Percentiles rank a stretch among this genome's conserved stretches.
Conservation (phyloP, 2,329 filamentous ascomycete genomes). For the Fusarium torulosum region DNA sequence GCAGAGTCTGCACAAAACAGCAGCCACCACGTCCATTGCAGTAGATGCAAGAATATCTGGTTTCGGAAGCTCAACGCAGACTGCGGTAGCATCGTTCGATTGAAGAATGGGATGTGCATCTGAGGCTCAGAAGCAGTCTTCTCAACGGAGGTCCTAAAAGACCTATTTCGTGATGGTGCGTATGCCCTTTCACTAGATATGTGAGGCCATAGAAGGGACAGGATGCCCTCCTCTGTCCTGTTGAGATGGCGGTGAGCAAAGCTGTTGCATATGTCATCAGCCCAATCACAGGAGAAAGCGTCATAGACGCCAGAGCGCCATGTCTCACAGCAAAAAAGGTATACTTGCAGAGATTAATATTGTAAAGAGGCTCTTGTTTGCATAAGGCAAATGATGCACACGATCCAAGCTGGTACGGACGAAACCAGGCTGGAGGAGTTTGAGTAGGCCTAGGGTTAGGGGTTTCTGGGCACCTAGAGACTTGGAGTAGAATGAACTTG, state of each 20-base stretch:
- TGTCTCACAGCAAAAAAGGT: slow-evolving; percentile 31
- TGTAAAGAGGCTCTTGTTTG: slow-evolving; percentile 12
- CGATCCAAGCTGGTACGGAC: slow-evolving; percentile 5
- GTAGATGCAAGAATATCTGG: slow-evolving; percentile 31
- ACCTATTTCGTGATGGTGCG: slow-evolving; percentile 12
- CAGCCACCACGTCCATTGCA: slow-evolving; percentile 22
- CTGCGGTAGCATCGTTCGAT: slow-evolving; percentile 17
- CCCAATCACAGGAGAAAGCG: slow-evolving; percentile 12
- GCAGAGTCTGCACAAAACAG: slow-evolving; percentile 7
- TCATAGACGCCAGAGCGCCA: slow-evolving; percentile 13
- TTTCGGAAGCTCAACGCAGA: slow-evolving; percentile 29
- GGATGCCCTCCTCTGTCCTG: slow-evolving; percentile 34
- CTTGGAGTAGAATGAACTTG: slow-evolving; percentile 2
- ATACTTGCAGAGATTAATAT: slow-evolving; percentile 14
- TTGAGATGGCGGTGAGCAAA: slow-evolving; percentile 40
- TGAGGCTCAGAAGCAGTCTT: slow-evolving; percentile 2
- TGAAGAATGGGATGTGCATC: slow-evolving; percentile 1
- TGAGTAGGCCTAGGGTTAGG: neutral
- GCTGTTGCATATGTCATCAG: slow-evolving; percentile 10
- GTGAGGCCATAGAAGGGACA: slow-evolving; percentile 26
- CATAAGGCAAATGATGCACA: slow-evolving; percentile 24
- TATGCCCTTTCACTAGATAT: slow-evolving; percentile 11
- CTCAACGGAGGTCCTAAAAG: slow-evolving; percentile 13
- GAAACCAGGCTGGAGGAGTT: slow-evolving; percentile 2
- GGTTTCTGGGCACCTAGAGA: slow-evolving; percentile 1